Base-by-base conservation (phyloP, 805 yeast genomes). In the Groenewaldozyma salmanticensis region DNA sequence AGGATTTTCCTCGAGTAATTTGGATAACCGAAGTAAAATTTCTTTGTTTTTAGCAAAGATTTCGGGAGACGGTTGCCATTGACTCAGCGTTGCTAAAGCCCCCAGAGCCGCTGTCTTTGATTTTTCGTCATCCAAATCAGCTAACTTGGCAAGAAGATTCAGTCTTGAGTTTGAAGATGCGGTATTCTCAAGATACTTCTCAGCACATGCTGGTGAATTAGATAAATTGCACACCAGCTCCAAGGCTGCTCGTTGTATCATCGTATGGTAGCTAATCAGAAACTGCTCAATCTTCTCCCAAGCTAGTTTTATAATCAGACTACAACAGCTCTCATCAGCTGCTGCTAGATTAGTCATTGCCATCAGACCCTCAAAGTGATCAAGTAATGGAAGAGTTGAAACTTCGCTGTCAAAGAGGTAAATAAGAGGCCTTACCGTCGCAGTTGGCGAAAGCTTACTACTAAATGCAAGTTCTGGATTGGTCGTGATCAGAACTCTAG, bases 281-380 rank as follows among this genome's bases (percentile, higher is more conserved):
- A 65, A 50, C 21, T 56, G 55, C 44, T 70, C 74, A 11, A 79
- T 64, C 21, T 64, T 65, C 1, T 65, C 50, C 71, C 78, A 75
- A 37, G 67, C 61, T 4, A 62, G 55, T 3, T 63, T 57, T 35
- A 60, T 56, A 4, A 68, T 60, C 9, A 57, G 63, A 21, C 69
- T 60, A 6, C 68, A 66, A 27, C 66, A 58, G 11, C 57, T 58
- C 3, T 66, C 62, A 33, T 62, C 64, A 1, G 67, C 44, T 0
- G 84, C 68, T 0, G 85, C 72, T 5, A 80, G 48, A 56, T 82
- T 83, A 1, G 90, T 82, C 21, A 82, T 64, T 0, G 88, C 84
- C 18, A 79, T 53, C 31, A 83, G 59, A 0, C 78, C 63, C 50
- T 77, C 81, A 48, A 70, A 72, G 17, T 70, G 66, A 38, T 65